Conservation (phyloP, 2,329 filamentous ascomycete species). For the Alternaria atra region DNA sequence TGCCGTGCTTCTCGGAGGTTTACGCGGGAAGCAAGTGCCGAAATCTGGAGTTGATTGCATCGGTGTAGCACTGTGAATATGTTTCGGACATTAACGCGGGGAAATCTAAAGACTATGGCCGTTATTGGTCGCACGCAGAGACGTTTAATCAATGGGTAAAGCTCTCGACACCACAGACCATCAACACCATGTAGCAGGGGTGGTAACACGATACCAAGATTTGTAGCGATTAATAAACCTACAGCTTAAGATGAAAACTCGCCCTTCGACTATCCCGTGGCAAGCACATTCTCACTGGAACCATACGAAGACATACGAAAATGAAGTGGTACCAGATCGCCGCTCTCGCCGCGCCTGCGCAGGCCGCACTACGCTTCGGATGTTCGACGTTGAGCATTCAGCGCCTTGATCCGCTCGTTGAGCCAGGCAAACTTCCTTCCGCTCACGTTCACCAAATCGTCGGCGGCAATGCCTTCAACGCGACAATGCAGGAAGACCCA, state of each 20-base stretch:
- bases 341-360: slow-evolving; percentile 24
- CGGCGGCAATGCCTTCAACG: slow-evolving; percentile 34
- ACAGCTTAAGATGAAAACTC: slow-evolving; percentile 6
- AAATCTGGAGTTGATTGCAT: slow-evolving; percentile 8
- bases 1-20: slow-evolving; percentile 12
- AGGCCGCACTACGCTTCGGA: slow-evolving; percentile 37
- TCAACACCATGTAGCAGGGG: slow-evolving; percentile 6
- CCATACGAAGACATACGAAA: slow-evolving; percentile 3
- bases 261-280: neutral
- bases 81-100: neutral
- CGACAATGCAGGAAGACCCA: slow-evolving; percentile 27
- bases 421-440: slow-evolving; percentile 29
- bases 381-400: slow-evolving; percentile 37
- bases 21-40: slow-evolving; percentile 14
- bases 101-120: neutral
- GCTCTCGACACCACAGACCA: slow-evolving; percentile 5
- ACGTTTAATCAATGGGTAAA: slow-evolving; percentile 20
- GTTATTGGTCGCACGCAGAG: slow-evolving; percentile 9
- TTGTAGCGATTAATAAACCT: neutral
- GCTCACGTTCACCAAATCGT: slow-evolving; percentile 35
- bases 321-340: slow-evolving; percentile 32
- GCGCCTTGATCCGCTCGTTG: slow-evolving; percentile 39
- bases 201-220: neutral
- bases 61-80: neutral
- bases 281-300: neutral